Base-by-base conservation (phyloP, 768 basidiomycete genomes). In the Lactarius pseudohatsudake region DNA sequence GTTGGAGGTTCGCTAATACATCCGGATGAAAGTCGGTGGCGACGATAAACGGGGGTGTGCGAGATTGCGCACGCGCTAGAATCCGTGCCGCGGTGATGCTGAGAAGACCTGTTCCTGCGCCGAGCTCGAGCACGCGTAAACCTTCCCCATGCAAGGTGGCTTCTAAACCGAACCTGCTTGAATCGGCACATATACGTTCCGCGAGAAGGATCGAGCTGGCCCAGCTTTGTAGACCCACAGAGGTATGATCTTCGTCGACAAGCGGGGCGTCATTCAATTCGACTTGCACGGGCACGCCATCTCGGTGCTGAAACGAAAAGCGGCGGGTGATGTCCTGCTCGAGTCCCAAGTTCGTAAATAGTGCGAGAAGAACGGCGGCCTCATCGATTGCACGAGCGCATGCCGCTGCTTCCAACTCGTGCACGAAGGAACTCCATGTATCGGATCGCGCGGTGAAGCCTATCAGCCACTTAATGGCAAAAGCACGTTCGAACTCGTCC, bases 141-240 rank as follows among this genome's bases (percentile, higher is more conserved):
- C 61, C 34, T 36, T 53, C 54, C 4, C 32, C 45, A 11, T 26
- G 53, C 20, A 32, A 32, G 20, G 26, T 13, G 15, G 55, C 38
- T 15, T 53, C 70, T 59, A 83, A 69, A 15, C 77, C 78, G 68
- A 82, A 85, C 64, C 71, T 66, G n/a, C 67, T 71, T 3, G 87
- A 83, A 47, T 79, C 72, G 10, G 76, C 74, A 55, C 86, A 87
- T 59, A 93, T 79, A 56, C 82, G 81, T 70, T 88, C 83, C 1
- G 86, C 86, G 57, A 94, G 81, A 41, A 91, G 76, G 72, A 92
- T 89, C 20, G 87, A 84, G 71, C 89, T 88, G 10, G 86, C 91
- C 92, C 92, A 94, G 72, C 89, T 92, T 75, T 94, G 92, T 54
- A 94, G 77, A 0, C 92, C 91, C 38, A 92, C 91, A 20, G 86